Percentiles rank a stretch among this genome's conserved stretches.
These are phyloP conservation scores for Ophidiomyces ophidiicola DNA, from an alignment of 2,329 filamentous ascomycete genomes.

Conservation along the genomic window DNA sequence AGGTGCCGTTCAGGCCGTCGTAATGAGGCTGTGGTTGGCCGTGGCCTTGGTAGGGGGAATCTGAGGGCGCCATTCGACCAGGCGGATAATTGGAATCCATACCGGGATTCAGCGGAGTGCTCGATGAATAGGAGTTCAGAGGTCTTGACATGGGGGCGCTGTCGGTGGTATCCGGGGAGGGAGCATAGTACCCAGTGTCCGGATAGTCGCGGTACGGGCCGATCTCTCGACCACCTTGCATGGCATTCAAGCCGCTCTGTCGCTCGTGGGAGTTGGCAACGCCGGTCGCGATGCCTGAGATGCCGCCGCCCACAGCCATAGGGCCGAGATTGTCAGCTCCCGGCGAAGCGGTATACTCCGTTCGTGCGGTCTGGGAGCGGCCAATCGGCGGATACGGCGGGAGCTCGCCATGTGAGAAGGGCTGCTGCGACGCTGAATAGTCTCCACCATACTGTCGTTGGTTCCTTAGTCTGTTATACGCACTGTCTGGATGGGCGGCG, in stretches of 20 bases:
- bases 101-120: background rate
- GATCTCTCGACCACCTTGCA: conserved; percentile 32
- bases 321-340: conserved; percentile 57
- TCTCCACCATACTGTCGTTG: conserved; percentile 7
- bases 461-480: conserved; percentile 14
- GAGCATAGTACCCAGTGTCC: background rate
- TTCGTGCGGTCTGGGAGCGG: conserved; percentile 23
- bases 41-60: background rate
- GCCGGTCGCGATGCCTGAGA: conserved; percentile 54
- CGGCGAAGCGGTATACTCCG: conserved; percentile 40
- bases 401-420: background rate
- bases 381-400: background rate
- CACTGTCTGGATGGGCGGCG: conserved; percentile 16
- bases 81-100: conserved; percentile 3
- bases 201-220: background rate
- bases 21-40: conserved; percentile 12
- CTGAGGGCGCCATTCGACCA: background rate
- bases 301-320: conserved; percentile 45
- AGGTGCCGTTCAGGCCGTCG: conserved; percentile 26
- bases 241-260: conserved; percentile 53
- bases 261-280: conserved; percentile 51
- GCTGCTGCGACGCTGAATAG: background rate
- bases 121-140: conserved; percentile 1
- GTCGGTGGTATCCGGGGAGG: background rate
- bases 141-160: background rate